A percentile compares a stretch with the other conserved stretches of the same genome.
Evolutionary conservation across 129 eudicot species (phyloP).

Genomic region (Saussurea involucrata): DNA sequence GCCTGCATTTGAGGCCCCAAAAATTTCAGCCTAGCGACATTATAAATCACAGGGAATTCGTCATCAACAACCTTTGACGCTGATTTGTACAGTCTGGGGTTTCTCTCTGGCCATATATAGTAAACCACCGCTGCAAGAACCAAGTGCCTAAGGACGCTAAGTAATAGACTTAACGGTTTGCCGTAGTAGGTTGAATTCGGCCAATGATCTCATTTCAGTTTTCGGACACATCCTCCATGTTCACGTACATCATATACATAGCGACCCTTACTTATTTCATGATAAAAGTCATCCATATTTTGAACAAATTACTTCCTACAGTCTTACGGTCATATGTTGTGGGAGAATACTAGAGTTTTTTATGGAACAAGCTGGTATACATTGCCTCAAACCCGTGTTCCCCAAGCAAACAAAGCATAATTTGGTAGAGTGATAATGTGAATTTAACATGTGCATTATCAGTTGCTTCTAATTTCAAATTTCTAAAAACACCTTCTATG

Average conservation of each 20-base stretch:
- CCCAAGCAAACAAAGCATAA: background rate
- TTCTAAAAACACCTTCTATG: background rate
- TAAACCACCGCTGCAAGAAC: too few species aligned
- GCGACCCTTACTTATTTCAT: background rate
- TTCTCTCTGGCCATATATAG: too few species aligned
- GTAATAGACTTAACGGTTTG: background rate
- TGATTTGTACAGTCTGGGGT: too few species aligned
- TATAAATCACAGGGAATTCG: background rate
- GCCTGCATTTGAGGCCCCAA: too few species aligned
- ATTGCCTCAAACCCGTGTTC: background rate
- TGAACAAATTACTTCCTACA: background rate
- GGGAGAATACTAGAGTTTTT: background rate
- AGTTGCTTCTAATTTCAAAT: background rate
- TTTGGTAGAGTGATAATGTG: background rate
- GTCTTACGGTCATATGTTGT: background rate
- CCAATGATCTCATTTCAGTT: background rate
- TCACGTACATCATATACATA: background rate
- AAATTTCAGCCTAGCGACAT: background rate
- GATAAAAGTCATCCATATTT: background rate
- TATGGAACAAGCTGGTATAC: background rate
- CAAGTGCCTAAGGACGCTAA: too few species aligned
- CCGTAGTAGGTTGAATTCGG: background rate
- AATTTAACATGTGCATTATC: background rate
- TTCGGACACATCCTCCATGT: background rate
- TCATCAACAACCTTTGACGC: background rate